Percentiles rank a stretch among this genome's conserved stretches.
Evolutionary conservation across 2,329 filamentous ascomycete species (phyloP).

Genomic region (Fusarium sublunatum): DNA sequence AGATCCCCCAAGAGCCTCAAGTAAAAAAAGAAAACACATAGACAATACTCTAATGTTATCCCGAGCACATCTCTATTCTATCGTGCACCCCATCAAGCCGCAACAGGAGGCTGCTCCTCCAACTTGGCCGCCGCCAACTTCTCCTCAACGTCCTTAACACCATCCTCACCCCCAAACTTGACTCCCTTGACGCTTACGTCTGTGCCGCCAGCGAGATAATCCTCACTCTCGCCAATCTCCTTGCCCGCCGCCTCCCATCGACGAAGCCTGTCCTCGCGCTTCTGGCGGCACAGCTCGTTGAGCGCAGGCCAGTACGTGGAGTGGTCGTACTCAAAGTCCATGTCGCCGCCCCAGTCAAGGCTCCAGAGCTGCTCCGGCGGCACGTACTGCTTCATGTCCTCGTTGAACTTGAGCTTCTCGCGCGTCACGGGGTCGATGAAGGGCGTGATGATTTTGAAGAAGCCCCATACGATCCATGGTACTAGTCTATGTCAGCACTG

Average conservation of each 20-base stretch:
- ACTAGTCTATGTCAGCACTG: conserved; percentile 61
- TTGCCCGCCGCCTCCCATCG: conserved; percentile 86
- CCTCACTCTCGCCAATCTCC: conserved; percentile 85
- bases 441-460: conserved; percentile 95
- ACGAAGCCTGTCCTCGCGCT: conserved; percentile 69
- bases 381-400: conserved; percentile 85
- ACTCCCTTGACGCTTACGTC: conserved; percentile 51
- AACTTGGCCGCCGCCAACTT: conserved; percentile 46
- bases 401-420: conserved; percentile 97
- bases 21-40: neutral
- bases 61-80: neutral
- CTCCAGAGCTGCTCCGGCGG: conserved; percentile 85
- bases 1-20: neutral
- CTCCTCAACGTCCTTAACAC: conserved; percentile 43
- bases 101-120: conserved; percentile 42
- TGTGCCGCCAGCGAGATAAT: conserved; percentile 78
- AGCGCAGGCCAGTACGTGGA: conserved; percentile 88
- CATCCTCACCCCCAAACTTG: conserved; percentile 42
- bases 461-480: conserved; percentile 89
- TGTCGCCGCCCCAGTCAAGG: conserved; percentile 76
- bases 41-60: neutral
- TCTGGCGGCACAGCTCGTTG: conserved; percentile 74
- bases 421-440: conserved; percentile 96
- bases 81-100: conserved; percentile 4
- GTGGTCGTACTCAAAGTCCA: conserved; percentile 94